Evolutionary conservation across 108 stramenopile genomes (phyloP), one percentile per base, ranked within the genome.

Genomic region (Fistulifera pelliculosa): DNA sequence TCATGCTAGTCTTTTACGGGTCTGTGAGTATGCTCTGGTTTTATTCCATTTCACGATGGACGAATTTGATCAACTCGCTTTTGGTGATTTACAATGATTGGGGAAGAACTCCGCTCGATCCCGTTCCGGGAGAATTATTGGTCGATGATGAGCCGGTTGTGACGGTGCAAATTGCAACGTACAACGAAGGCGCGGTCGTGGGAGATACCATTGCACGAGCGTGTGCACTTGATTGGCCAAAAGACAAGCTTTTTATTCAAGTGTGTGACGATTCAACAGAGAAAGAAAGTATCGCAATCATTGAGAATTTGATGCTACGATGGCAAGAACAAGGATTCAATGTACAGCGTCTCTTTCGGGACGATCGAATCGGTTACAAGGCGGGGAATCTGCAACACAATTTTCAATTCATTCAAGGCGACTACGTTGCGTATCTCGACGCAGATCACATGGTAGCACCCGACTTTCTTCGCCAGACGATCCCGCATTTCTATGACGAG

Each of bases 371-470:
- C 5, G 65, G 65, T 0, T 66, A 59, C 58, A 66, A 66, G 58
- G 58, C 58, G 11, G 65, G 65, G 11, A 41, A 31, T 49, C 49
- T 66, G 3, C 40, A 44, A 12, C 18, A 59, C 14, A 25, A 66
- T 21, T 25, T 16, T 43, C 18, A 38, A 13, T 13, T 18, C 11
- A 42, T 66, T 23, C 21, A 59, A 27, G 65, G 65, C 11, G 65
- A 66, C n/a, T 60, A 53, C 15, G 65, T 66, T 22, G 65, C 65
- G 11, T 17, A 40, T 15, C 59, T 66, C 26, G 65, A 66, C 48
- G 65, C 58, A 1, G 65, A 66, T 41, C 65, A 66, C 50, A 57
- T 41, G 14, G 26, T 25, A 4, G 65, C 58, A 28, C 21, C 22
- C 5, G 22, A 58, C 1, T 66, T 60, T 52, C 24, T 66, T 17